Conservation (phyloP, 2,329 filamentous ascomycete genomes). For the Cordyceps pruinosa region DNA sequence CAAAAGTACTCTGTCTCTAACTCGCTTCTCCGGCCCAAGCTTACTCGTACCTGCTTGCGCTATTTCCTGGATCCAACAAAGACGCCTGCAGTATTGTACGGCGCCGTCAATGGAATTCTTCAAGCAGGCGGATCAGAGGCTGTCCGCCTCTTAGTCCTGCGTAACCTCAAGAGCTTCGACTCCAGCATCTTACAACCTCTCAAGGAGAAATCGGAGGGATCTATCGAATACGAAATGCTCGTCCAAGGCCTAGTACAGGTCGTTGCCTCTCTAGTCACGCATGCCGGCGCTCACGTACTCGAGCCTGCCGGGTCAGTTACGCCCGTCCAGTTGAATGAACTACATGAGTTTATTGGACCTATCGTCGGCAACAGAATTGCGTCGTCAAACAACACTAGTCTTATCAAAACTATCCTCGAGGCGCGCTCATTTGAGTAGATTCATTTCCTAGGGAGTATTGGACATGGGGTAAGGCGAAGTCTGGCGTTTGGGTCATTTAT, state of each 20-base stretch:
- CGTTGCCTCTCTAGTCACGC: slow-evolving; percentile 37
- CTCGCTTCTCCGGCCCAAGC: slow-evolving; percentile 74
- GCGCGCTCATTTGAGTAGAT: slow-evolving; percentile 45
- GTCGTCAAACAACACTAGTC: slow-evolving; percentile 36
- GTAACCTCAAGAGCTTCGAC: slow-evolving; percentile 50
- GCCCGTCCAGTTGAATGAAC: slow-evolving; percentile 35
- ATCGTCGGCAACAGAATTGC: slow-evolving; percentile 45
- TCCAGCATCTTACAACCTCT: slow-evolving; percentile 46
- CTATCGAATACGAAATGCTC: slow-evolving; percentile 49
- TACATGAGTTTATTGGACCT: slow-evolving; percentile 49
- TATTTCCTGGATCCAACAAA: slow-evolving; percentile 83
- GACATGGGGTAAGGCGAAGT: background rate
- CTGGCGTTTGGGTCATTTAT: background rate
- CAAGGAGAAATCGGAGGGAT: slow-evolving; percentile 42
- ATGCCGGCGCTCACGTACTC: slow-evolving; percentile 30
- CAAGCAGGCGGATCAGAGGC: slow-evolving; percentile 64
- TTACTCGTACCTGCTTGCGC: slow-evolving; percentile 89
- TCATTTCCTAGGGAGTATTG: background rate
- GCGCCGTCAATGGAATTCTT: slow-evolving; percentile 73
- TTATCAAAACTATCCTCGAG: slow-evolving; percentile 47
- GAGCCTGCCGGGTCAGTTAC: slow-evolving; percentile 27
- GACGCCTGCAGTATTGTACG: slow-evolving; percentile 78
- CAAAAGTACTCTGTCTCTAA: slow-evolving; percentile 76
- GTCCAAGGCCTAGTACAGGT: slow-evolving; percentile 50
- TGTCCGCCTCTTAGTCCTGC: slow-evolving; percentile 48